phyloP scores from a whole-genome alignment of 805 yeast genomes.

The Cyberlindnera maritima region DNA sequence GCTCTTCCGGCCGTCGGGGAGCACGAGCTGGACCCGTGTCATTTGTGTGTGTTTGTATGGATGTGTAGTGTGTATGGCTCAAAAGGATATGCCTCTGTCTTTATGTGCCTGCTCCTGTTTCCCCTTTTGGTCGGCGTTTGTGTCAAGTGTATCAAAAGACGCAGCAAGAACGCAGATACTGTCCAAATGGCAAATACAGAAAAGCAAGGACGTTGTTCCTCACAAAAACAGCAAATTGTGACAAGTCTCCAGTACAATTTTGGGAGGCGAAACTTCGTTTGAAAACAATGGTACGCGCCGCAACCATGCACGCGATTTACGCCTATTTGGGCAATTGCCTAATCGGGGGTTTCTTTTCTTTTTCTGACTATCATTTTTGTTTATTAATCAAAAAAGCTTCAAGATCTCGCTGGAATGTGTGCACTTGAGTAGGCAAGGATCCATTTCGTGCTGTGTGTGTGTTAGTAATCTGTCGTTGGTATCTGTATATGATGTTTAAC shows the following conservation, averaged over 20 bases:
- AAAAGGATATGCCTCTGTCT: too few relatives aligned
- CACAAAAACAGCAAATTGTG: neutral
- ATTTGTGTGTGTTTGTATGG: slow-evolving; percentile 4
- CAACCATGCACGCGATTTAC: neutral
- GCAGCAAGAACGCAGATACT: too few relatives aligned
- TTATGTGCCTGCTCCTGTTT: too few relatives aligned
- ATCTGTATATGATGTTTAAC: neutral
- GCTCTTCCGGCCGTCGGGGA: slow-evolving; percentile 9
- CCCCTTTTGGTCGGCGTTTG: too few relatives aligned
- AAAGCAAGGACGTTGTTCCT: too few relatives aligned
- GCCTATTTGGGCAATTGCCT: neutral
- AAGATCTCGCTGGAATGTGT: slow-evolving; percentile 21
- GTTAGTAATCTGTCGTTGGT: slow-evolving; percentile 2
- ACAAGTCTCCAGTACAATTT: neutral
- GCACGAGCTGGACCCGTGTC: slow-evolving; percentile 9
- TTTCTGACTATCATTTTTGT: neutral
- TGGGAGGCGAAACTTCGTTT: neutral
- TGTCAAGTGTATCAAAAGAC: neutral
- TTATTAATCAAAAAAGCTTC: neutral
- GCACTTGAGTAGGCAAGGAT: slow-evolving; percentile 68
- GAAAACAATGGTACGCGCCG: neutral
- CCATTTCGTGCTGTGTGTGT: slow-evolving; percentile 58
- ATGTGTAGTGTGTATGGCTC: too few relatives aligned
- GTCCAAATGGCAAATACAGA: too few relatives aligned
- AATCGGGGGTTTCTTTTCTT: neutral